Conservation (phyloP, 169 alveolate species). For the Besnoitia besnoiti region DNA sequence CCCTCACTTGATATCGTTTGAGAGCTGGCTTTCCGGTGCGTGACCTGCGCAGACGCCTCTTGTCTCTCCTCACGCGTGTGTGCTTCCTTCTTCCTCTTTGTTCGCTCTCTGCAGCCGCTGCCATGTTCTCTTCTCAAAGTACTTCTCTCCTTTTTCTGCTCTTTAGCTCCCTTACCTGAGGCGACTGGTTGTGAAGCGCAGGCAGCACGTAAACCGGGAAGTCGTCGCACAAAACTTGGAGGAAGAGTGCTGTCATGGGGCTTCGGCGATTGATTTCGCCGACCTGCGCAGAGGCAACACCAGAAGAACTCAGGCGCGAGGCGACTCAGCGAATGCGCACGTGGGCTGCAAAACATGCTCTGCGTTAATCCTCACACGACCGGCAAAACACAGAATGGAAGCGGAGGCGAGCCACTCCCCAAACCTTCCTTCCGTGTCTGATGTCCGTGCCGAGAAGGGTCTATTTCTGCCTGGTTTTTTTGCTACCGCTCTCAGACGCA, state of each 20-base stretch:
- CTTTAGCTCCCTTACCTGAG: constrained; percentile 34
- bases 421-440: no score
- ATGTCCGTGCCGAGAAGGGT: no score
- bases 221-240: constrained; percentile 63
- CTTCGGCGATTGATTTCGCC: constrained; percentile 48
- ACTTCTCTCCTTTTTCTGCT: neutral
- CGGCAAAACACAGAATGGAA: no score
- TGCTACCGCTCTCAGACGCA: no score
- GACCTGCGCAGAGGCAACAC: constrained; percentile 40
- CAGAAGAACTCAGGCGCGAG: neutral
- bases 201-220: constrained; percentile 32
- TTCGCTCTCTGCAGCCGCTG: neutral
- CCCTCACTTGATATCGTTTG: no score
- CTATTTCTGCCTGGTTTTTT: no score
- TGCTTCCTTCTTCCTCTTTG: neutral
- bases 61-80: neutral
- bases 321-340: no score
- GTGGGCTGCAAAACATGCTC: no score
- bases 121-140: neutral
- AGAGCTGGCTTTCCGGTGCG: no score
- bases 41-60: neutral
- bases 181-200: constrained; percentile 40
- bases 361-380: no score
- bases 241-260: constrained; percentile 26
- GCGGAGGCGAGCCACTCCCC: no score